Conservation (phyloP, 1,284 basidiomycete species). For the Agroathelia rolfsii region DNA sequence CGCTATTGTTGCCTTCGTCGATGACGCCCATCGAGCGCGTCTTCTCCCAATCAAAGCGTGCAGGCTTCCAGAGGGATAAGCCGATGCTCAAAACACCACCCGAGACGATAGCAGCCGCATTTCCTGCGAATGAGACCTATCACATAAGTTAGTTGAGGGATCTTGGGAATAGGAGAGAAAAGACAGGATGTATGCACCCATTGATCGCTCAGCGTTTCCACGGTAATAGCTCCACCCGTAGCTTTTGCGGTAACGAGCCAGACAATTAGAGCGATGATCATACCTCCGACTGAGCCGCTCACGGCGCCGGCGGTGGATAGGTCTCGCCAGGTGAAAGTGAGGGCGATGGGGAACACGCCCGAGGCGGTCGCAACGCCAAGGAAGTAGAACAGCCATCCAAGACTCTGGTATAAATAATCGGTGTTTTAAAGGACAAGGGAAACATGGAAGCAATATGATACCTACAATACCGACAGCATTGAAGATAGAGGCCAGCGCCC, state of each 20-base stretch:
- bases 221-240: constrained; percentile 29
- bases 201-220: constrained; percentile 23
- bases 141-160: too few species aligned
- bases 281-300: constrained; percentile 34
- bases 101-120: constrained; percentile 34
- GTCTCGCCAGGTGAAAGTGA: constrained; percentile 14
- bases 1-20: too few species aligned
- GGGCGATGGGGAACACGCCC: constrained; percentile 24
- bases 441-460: constrained; percentile 15
- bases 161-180: too few species aligned
- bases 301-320: constrained; percentile 17
- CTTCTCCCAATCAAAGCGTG: constrained; percentile 29
- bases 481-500: constrained; percentile 36
- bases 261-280: constrained; percentile 32
- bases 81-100: constrained; percentile 33
- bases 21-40: constrained; percentile 11
- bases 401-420: constrained; percentile 19
- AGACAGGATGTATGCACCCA: too few species aligned
- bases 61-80: constrained; percentile 27
- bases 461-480: constrained; percentile 32
- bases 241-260: constrained; percentile 36
- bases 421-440: too few species aligned
- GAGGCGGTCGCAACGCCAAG: constrained; percentile 24
- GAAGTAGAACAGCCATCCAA: constrained; percentile 17
- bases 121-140: constrained; percentile 33